Base-by-base conservation (phyloP, 106 monocot species). In the Dendrobium catenatum region DNA sequence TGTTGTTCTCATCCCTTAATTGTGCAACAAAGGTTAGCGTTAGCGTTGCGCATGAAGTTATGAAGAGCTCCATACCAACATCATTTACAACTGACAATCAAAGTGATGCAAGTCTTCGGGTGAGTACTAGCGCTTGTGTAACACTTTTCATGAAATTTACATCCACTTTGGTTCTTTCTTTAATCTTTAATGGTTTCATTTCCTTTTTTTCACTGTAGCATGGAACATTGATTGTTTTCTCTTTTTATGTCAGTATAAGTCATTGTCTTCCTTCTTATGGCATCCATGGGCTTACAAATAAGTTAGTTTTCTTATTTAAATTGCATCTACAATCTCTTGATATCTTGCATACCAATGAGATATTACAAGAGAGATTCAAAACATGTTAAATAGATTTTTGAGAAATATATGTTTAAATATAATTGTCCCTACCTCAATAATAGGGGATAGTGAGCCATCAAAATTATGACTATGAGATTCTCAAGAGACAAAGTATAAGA, bases 61-160 rank as follows among this genome's bases (percentile, higher is more conserved):
- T 79, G 29, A 42, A 40, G 77, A 67, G 55, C 73, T 64, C 42
- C 43, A 76, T 80, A 64, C 42, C 73, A 67, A 22, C 43, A 9
- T 44, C 43, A 43, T 44, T 20, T 20, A 20, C 29, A 20, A 8
- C 27, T 72, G 64, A 16, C 37, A 37, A 37, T 17, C 70, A 70
- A 74, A 74, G 42, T 74, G 77, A 75, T n/a, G 29, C 79, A 26
- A 77, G 16, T 49, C 48, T 68, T 24, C 61, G 82, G 81, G 84
- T 82, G 33, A 49, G 58, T 55, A 49, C 51, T 59, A 47, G 41
- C 55, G 33, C 20, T 42, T 73, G 78, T 78, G 9, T 20, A 56
- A 76, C 20, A 68, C 78, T n/a, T 40, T 55, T 4, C 26, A 4
- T 2, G 40, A 72, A 16, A 42, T 44, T 13, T 4, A 41, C 26